Evolutionary conservation across 306 rosid genomes (phyloP).

Genomic region (Cucumis hystrix): DNA sequence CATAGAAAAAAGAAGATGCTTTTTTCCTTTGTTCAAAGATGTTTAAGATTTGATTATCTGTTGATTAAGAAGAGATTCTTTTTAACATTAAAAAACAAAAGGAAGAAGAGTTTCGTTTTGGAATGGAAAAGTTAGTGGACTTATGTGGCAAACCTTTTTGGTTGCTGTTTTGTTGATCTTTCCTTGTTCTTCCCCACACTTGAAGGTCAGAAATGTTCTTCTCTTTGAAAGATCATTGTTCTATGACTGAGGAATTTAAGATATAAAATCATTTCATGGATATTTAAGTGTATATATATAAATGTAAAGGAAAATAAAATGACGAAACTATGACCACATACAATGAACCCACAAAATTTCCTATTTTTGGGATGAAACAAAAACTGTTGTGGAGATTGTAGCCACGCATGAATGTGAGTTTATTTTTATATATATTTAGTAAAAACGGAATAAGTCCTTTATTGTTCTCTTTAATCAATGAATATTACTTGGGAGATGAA

Average conservation of each 20-base stretch:
- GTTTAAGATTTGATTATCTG: not conserved
- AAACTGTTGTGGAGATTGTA: not conserved
- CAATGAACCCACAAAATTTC: not conserved
- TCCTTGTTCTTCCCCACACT: not conserved
- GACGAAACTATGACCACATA: not conserved
- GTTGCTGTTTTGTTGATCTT: not conserved
- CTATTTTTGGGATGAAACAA: not conserved
- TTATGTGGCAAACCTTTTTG: not conserved
- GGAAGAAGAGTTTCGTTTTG: too few species aligned
- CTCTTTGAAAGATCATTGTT: not conserved
- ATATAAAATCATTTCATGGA: not conserved
- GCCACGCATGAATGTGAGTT: not conserved
- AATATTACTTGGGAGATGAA: too few species aligned
- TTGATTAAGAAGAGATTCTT: not conserved
- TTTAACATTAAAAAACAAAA: not conserved
- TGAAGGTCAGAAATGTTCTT: not conserved
- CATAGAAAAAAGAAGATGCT: not conserved
- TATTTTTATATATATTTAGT: not conserved
- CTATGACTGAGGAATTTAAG: not conserved
- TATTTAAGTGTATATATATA: not conserved
- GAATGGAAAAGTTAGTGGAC: not conserved
- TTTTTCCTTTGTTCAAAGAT: not conserved
- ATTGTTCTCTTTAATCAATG: too few species aligned
- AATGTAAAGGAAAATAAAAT: not conserved
- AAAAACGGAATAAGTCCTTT: not conserved